Percentiles rank a stretch among this genome's conserved stretches.
Conservation (phyloP, 768 basidiomycete species). For the Tulasnella sp. region DNA sequence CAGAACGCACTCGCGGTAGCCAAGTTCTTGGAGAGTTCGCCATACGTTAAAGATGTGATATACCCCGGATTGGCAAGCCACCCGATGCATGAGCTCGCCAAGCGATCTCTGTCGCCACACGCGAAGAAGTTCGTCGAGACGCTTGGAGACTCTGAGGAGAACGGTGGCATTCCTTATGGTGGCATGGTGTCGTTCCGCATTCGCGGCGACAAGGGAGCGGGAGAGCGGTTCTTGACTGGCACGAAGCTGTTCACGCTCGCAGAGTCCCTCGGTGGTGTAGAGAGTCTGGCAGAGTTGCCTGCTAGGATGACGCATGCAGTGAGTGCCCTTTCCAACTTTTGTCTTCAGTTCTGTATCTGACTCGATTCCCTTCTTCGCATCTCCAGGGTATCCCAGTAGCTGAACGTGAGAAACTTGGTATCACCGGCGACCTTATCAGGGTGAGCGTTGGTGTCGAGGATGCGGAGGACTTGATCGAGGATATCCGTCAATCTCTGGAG, state of each 20-base stretch:
- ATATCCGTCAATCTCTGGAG: conserved; percentile 57
- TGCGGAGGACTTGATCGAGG: conserved; percentile 62
- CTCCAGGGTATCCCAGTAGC: conserved; percentile 47
- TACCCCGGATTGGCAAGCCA: conserved; percentile 74
- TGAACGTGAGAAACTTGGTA: conserved; percentile 53
- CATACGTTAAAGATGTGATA: conserved; percentile 64
- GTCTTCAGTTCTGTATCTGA: background rate
- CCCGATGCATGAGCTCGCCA: conserved; percentile 27
- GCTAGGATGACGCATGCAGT: conserved; percentile 78
- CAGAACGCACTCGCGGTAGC: conserved; percentile 72
- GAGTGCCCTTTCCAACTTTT: conserved; percentile 12
- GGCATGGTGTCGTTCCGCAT: conserved; percentile 79
- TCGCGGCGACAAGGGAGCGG: conserved; percentile 36
- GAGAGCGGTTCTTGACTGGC: conserved; percentile 56
- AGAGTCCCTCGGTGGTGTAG: conserved; percentile 85
- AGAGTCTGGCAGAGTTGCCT: conserved; percentile 81
- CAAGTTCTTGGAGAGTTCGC: conserved; percentile 40
- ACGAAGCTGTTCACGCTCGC: conserved; percentile 68
- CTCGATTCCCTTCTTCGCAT: background rate
- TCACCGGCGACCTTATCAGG: conserved; percentile 65
- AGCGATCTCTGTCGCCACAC: conserved; percentile 43
- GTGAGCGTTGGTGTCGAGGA: conserved; percentile 88
- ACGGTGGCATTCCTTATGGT: conserved; percentile 68
- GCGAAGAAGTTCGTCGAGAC: conserved; percentile 52
- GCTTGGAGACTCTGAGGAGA: conserved; percentile 27